Conservation (phyloP, 805 yeast species). For the Myxozyma neotropica region DNA sequence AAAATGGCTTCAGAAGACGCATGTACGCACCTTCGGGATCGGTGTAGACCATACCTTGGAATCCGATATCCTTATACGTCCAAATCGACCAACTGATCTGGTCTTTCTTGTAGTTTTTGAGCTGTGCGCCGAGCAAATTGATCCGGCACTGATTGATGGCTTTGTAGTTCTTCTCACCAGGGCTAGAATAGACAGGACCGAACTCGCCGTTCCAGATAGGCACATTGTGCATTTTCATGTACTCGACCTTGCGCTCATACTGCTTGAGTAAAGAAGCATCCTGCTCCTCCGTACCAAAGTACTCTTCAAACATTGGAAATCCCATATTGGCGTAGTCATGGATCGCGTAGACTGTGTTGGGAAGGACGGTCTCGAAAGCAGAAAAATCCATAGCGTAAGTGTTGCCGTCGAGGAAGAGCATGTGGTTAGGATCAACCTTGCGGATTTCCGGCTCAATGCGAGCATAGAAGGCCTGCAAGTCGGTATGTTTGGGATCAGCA, state of each 20-base stretch:
- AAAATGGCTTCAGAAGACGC: slow-evolving; percentile 48
- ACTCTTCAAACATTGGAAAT: slow-evolving; percentile 46
- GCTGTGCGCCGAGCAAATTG: slow-evolving; percentile 51
- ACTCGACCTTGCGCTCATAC: slow-evolving; percentile 51
- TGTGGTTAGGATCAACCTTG: slow-evolving; percentile 52
- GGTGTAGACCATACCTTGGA: slow-evolving; percentile 54
- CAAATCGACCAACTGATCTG: slow-evolving; percentile 56
- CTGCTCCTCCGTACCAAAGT: slow-evolving; percentile 46
- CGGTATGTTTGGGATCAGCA: slow-evolving; percentile 49
- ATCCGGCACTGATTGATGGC: slow-evolving; percentile 50
- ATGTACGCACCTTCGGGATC: slow-evolving; percentile 51
- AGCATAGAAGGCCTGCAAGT: slow-evolving; percentile 47
- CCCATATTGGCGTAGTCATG: slow-evolving; percentile 54
- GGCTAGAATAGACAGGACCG: slow-evolving; percentile 50
- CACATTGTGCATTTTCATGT: slow-evolving; percentile 46
- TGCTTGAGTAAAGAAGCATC: slow-evolving; percentile 44
- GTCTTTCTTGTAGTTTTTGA: slow-evolving; percentile 47
- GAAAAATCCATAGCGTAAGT: slow-evolving; percentile 56
- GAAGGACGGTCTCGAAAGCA: slow-evolving; percentile 49
- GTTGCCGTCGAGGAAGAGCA: slow-evolving; percentile 54
- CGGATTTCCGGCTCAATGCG: slow-evolving; percentile 48
- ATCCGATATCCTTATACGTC: slow-evolving; percentile 58
- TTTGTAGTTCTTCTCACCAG: slow-evolving; percentile 50
- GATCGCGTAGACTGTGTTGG: slow-evolving; percentile 54
- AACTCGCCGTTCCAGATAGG: slow-evolving; percentile 58